Evolutionary conservation across 352 stramenopile species (phyloP), one percentile per base, ranked within the genome.

Genomic region (Phytophthora kernoviae): DNA sequence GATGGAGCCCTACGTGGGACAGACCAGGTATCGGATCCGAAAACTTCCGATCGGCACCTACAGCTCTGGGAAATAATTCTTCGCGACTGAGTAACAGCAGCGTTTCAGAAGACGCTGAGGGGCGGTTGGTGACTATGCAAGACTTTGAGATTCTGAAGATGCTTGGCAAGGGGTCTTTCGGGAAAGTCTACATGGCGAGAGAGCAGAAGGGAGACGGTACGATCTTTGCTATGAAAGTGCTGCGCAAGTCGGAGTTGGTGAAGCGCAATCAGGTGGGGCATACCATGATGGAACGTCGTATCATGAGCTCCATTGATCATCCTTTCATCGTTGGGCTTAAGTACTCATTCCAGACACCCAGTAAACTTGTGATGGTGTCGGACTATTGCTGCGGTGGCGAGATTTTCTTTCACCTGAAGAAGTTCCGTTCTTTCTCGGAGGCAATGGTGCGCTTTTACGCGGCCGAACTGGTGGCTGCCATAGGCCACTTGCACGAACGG

Each of bases 121-220:
- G 46, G 40, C 62, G 72, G 18, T 54, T 81, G 15, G 76, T 95
- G 34, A 75, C 68, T 2, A 89, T 92, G 78, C 70, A 80, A 48
- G 89, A 96, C 62, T 99, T 99, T 75, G 95, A 98, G 61, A 96
- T 99, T 53, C 85, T 99, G 26, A 98, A 98, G 72, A 97, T 99
- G 74, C 96, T 99, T 64, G 96, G 96, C 36, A 99, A 99, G 65
- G 96, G 96, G 26, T 98, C 87, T 5, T 98, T 98, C 73, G 95
- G 94, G 66, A 98, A 99, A 67, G 97, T 99, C 26, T 99, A 99
- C 73, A 90, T 99, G 47, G 97, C 98, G 6, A 83, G 88, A 49
- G 91, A 98, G 62, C 92, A 93, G 32, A 56, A 58, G 5, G 71
- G 68, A 4, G 69, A 75, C n/a, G 75, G 71, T 11, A 81, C 91